Base-by-base conservation (phyloP, 345 rosid genomes). In the Gossypium rotundifolium region DNA sequence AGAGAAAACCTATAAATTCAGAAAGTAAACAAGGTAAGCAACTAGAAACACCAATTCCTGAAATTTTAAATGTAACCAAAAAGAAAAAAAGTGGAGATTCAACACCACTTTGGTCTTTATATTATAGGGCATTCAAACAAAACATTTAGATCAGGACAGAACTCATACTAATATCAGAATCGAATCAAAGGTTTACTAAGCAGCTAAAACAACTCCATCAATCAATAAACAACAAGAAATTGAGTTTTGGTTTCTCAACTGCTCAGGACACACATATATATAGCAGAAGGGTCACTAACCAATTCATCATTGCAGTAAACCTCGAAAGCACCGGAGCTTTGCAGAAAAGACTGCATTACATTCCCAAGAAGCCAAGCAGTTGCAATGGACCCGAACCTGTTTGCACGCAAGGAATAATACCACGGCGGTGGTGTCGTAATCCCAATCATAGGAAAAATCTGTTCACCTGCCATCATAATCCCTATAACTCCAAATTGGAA, bases 311-410 rank as follows among this genome's bases (percentile, higher is more conserved):
- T 87, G 85, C 84, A 88, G 79, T 53, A 75, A 76, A 92, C 90
- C 81, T 94, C 98, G 64, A 94, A 94, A 18, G 98, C 98, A 59
- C 96, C 98, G 8, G 93, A 89, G 84, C 93, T 85, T 79, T 89
- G 93, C 48, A 90, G 90, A 84, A 87, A 88, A 62, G 96, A 89
- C 85, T 92, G 98, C 76, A 92, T 44, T 53, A 89, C 79, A 81
- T 94, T 92, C 63, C 97, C 98, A 9, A 94, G 75, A 84, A 94
- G 96, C 97, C 96, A 90, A 75, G 91, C 84, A 23, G 91, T 83
- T 14, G 98, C 98, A 71, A 92, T 90, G 61, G 97, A 87, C 61
- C 96, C 96, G 71, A 93, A 93, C 77, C 87, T 88, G 76, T 93
- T 93, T 46, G 93, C 93, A 48, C 93, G 89, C 82, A 91, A 71